These are phyloP conservation scores for Fomitopsis schrenkii DNA, from an alignment of 1,284 basidiomycete species.

Conservation along the genomic window DNA sequence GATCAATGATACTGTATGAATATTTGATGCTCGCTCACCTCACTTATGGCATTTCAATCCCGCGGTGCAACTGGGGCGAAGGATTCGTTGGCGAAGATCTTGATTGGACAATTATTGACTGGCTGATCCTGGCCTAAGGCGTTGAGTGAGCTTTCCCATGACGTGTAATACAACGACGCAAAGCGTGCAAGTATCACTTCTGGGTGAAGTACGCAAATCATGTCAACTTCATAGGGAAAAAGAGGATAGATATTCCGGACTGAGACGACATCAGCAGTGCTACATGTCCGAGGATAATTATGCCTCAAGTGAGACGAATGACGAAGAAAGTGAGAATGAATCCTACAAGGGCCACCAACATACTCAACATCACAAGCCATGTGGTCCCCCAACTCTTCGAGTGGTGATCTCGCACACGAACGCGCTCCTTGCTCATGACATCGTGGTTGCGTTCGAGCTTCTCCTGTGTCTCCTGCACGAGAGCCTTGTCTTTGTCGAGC, in stretches of 20 bases:
- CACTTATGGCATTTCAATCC: too few species aligned
- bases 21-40: too few species aligned
- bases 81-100: too few species aligned
- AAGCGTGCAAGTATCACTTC: too few species aligned
- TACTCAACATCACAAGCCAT: slow-evolving; percentile 60
- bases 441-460: slow-evolving; percentile 71
- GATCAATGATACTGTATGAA: too few species aligned
- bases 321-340: slow-evolving; percentile 72
- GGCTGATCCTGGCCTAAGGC: too few species aligned
- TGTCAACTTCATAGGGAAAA: not conserved
- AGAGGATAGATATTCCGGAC: too few species aligned
- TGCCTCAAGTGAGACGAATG: slow-evolving; percentile 52
- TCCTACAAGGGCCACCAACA: slow-evolving; percentile 54
- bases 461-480: slow-evolving; percentile 55
- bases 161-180: too few species aligned
- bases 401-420: slow-evolving; percentile 58
- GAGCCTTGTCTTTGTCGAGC: slow-evolving; percentile 59
- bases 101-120: too few species aligned
- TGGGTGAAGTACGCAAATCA: not conserved
- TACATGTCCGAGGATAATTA: not conserved
- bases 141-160: too few species aligned
- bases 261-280: not conserved
- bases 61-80: too few species aligned
- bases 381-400: slow-evolving; percentile 70
- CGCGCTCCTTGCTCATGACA: slow-evolving; percentile 63